These are phyloP conservation scores for Capsaspora owczarzaki DNA, from an alignment of 78 protist genomes.

Conservation along the genomic window DNA sequence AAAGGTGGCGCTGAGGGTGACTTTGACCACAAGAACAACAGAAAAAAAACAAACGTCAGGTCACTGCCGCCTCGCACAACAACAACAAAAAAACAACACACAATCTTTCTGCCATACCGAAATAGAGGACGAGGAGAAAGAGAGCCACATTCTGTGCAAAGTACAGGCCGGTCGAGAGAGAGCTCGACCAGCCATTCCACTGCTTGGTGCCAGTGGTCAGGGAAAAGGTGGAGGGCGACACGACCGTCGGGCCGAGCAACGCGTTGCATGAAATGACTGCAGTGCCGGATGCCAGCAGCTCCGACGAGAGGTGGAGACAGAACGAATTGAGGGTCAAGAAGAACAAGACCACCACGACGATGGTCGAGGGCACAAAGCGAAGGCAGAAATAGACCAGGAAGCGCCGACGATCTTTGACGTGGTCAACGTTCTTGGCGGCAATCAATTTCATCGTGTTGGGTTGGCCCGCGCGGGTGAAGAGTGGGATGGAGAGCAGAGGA, in stretches of 20 bases:
- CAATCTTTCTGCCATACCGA: neutral
- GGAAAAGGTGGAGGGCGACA: neutral
- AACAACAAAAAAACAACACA: no score
- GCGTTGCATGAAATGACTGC: no score
- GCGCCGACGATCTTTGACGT: neutral
- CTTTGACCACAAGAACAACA: no score
- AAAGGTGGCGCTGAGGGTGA: no score
- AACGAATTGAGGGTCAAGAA: no score
- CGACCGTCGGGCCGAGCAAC: neutral
- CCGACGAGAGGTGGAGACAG: no score
- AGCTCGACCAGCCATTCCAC: neutral
- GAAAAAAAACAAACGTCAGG: no score
- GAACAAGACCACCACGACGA: no score
- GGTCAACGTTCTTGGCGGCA: neutral
- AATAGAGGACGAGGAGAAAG: neutral
- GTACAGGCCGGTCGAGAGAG: neutral
- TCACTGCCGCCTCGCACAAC: no score
- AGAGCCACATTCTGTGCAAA: neutral
- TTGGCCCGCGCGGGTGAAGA: neutral
- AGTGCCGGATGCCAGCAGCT: no score
- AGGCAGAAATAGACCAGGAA: neutral
- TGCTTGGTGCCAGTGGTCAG: no score
- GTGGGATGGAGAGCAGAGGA: neutral
- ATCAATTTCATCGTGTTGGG: neutral
- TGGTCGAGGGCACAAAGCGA: neutral